A percentile compares a stretch with the other conserved stretches of the same genome.
These are phyloP conservation scores for Coriaria nepalensis DNA, from an alignment of 306 rosid genomes.

Conservation along the genomic window DNA sequence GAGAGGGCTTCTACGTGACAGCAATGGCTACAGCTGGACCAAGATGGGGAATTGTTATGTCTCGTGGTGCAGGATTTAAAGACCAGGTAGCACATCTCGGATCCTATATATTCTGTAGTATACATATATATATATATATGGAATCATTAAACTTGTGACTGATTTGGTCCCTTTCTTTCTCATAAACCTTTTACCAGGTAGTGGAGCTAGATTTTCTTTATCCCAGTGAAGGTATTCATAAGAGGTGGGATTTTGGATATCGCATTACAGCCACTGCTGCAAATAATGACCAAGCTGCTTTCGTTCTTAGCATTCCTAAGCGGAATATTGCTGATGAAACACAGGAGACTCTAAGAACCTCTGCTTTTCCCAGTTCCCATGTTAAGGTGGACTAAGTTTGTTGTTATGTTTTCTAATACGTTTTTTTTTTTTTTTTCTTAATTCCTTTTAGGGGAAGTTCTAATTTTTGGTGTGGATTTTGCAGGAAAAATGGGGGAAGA, in stretches of 20 bases:
- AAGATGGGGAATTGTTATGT: slow-evolving; percentile 85
- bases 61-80: slow-evolving; percentile 65
- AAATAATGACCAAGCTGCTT: slow-evolving; percentile 80
- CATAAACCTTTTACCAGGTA: no score
- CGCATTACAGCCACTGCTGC: slow-evolving; percentile 93
- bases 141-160: no score
- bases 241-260: slow-evolving; percentile 49
- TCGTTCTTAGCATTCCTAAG: slow-evolving; percentile 75
- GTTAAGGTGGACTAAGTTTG: slow-evolving; percentile 46
- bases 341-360: slow-evolving; percentile 87
- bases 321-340: slow-evolving; percentile 90
- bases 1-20: slow-evolving; percentile 71
- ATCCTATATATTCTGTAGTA: no score
- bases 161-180: slow-evolving; percentile 2
- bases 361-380: slow-evolving; percentile 83
- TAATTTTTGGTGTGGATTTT: slow-evolving; percentile 8
- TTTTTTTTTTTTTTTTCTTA: no score
- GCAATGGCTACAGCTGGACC: slow-evolving; percentile 73
- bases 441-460: no score
- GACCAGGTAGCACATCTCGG: slow-evolving; percentile 57
- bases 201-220: slow-evolving; percentile 42
- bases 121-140: no score
- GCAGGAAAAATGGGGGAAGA: slow-evolving; percentile 49
- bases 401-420: not conserved
- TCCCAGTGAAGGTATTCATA: slow-evolving; percentile 45